Percentiles rank a stretch among this genome's conserved stretches.
phyloP scores from a whole-genome alignment of 106 monocot species.

The Gastrodia elata region DNA sequence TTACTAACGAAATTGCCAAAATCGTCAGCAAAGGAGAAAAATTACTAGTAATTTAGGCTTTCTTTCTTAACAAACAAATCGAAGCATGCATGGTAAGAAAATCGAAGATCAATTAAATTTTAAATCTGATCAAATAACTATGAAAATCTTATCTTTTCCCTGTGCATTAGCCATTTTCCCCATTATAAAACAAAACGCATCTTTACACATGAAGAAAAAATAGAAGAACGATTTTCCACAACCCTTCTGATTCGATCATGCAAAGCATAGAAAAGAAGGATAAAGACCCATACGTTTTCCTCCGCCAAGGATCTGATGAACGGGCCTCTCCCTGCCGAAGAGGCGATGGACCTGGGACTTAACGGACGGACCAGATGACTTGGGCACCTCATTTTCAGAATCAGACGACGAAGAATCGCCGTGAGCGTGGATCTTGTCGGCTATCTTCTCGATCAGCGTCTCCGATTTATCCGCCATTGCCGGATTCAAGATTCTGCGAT shows the following conservation, averaged over 20 bases:
- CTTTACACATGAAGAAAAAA: not conserved
- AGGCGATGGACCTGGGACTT: conserved; percentile 46
- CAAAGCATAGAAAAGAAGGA: not conserved
- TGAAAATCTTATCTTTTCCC: too few species aligned
- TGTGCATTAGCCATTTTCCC: not conserved
- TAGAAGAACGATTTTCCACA: not conserved
- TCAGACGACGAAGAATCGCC: conserved; percentile 31
- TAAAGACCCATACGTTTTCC: conserved; percentile 34
- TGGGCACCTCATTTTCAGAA: conserved; percentile 23
- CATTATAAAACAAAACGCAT: not conserved
- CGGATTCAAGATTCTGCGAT: not conserved
- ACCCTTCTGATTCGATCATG: not conserved
- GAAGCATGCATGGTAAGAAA: too few species aligned
- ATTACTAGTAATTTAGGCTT: too few species aligned
- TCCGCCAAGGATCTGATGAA: conserved; percentile 49
- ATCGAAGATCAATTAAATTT: too few species aligned
- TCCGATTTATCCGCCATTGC: conserved; percentile 20
- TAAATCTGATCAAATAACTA: too few species aligned
- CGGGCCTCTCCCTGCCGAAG: conserved; percentile 58
- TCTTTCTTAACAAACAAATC: too few species aligned
- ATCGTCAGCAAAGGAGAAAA: too few species aligned
- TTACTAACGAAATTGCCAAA: too few species aligned
- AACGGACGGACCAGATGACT: conserved; percentile 9
- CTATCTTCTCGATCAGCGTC: conserved; percentile 37
- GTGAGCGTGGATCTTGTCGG: conserved; percentile 31